Base-by-base conservation (phyloP, 1,284 basidiomycete genomes). In the Rhizoctonia solani region DNA sequence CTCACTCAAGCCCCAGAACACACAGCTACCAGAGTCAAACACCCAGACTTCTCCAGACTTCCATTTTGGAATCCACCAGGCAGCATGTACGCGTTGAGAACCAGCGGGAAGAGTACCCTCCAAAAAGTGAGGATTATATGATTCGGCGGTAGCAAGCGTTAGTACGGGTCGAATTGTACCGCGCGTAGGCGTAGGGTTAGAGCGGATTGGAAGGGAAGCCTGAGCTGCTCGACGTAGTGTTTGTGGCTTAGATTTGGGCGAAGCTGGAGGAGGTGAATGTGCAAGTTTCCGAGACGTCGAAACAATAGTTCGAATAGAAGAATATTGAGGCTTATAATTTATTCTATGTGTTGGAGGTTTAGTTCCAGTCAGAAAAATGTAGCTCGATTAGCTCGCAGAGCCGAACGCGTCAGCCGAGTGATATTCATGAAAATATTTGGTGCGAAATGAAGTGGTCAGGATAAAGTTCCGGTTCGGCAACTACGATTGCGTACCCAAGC, bases 1-100 rank as follows among this genome's bases (percentile, higher is more conserved):
- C 76, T 94, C 90, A n/a, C 82, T 84, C 68, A 94, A 76, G 5
- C 92, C 92, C 93, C 93, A 95, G 70, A 87, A 92, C 3, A 95
- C 93, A 69, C 93, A 88, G 71, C 85, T 90, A 1, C 93, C 93
- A 71, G 90, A 92, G 32, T 83, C 82, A 75, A 95, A 95, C 11
- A 95, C 82, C 76, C 94, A 95, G 23, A 93, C 80, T 75, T 95
- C 93, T n/a, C 92, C 92, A 69, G 88, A 82, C 67, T 84, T 80
- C 58, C 69, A 59, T 13, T 25, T 16, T 8, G 90, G 88, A 25
- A 92, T 79, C 88, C 89, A 92, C 81, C 85, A 87, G 4, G 89
- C 74, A 30, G 91, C 89, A 67, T 92, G 87, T 41, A 92, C 80
- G 19, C 81, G 79, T 69, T 83, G 82, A 2, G 87, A 79, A 19